Evolutionary conservation across 805 yeast genomes (phyloP).

Genomic region (Schwanniomyces vanrijiae): DNA sequence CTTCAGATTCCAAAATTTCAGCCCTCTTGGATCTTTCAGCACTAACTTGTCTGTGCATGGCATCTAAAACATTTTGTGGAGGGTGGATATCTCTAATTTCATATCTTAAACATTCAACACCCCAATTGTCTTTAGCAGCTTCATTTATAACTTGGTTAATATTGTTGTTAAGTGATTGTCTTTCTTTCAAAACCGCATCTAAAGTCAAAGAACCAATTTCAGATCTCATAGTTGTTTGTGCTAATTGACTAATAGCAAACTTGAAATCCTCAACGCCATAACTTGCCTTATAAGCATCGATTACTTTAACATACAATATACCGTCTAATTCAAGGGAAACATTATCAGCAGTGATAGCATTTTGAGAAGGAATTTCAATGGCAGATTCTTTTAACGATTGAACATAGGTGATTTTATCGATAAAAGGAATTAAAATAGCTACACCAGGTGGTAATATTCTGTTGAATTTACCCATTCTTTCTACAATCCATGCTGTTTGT

Average conservation of each 20-base stretch:
- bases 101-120: slow-evolving; percentile 77
- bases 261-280: slow-evolving; percentile 88
- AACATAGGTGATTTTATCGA: slow-evolving; percentile 78
- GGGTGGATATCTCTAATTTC: slow-evolving; percentile 90
- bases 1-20: slow-evolving; percentile 84
- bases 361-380: slow-evolving; percentile 80
- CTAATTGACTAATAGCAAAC: slow-evolving; percentile 81
- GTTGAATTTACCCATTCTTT: slow-evolving; percentile 85
- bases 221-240: slow-evolving; percentile 88
- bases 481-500: slow-evolving; percentile 89
- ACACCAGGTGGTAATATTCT: slow-evolving; percentile 69
- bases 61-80: slow-evolving; percentile 79
- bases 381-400: slow-evolving; percentile 82
- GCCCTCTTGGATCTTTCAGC: slow-evolving; percentile 88
- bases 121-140: slow-evolving; percentile 81
- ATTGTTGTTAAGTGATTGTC: slow-evolving; percentile 69
- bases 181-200: slow-evolving; percentile 75
- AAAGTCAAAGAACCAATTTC: slow-evolving; percentile 83
- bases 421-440: slow-evolving; percentile 67
- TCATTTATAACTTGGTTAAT: slow-evolving; percentile 80
- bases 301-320: slow-evolving; percentile 71
- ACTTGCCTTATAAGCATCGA: slow-evolving; percentile 81
- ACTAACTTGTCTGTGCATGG: slow-evolving; percentile 88
- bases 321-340: slow-evolving; percentile 86
- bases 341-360: slow-evolving; percentile 83